These are phyloP conservation scores for Bauhinia variegata DNA, from an alignment of 306 rosid species.

Conservation along the genomic window DNA sequence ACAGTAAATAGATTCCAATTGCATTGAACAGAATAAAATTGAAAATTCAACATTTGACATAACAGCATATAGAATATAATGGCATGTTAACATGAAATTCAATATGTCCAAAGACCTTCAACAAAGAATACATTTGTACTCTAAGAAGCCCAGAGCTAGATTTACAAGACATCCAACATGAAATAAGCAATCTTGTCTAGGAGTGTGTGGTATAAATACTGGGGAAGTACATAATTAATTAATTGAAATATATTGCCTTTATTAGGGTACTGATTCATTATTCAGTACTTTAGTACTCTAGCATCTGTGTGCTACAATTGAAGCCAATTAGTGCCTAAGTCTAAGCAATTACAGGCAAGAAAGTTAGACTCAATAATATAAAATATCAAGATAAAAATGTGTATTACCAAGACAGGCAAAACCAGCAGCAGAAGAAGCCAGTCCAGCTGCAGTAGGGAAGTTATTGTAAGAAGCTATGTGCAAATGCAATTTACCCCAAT, in stretches of 20 bases:
- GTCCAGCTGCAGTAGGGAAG: constrained; percentile 98
- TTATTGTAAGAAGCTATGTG: constrained; percentile 93
- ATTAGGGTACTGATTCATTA: not conserved
- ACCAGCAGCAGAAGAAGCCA: constrained; percentile 99
- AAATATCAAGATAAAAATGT: constrained; percentile 1
- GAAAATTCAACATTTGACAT: not conserved
- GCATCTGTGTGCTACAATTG: not conserved
- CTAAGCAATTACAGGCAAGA: not conserved
- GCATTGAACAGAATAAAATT: not conserved
- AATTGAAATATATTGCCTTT: too few relatives aligned
- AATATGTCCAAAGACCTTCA: constrained; percentile 9
- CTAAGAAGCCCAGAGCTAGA: constrained; percentile 14
- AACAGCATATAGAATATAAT: not conserved
- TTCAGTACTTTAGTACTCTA: not conserved
- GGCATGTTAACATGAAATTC: not conserved
- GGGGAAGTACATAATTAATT: too few relatives aligned
- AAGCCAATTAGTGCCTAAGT: not conserved
- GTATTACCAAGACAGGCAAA: constrained; percentile 88
- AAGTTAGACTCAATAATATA: constrained; percentile 2
- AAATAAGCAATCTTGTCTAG: constrained; percentile 6
- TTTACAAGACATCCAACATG: constrained; percentile 7
- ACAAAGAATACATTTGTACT: constrained; percentile 1
- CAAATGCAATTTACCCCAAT: constrained; percentile 78
- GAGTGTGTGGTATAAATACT: not conserved
- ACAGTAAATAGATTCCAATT: not conserved